These are phyloP conservation scores for Metschnikowia bowlesiae DNA, from an alignment of 805 yeast species.

Conservation along the genomic window DNA sequence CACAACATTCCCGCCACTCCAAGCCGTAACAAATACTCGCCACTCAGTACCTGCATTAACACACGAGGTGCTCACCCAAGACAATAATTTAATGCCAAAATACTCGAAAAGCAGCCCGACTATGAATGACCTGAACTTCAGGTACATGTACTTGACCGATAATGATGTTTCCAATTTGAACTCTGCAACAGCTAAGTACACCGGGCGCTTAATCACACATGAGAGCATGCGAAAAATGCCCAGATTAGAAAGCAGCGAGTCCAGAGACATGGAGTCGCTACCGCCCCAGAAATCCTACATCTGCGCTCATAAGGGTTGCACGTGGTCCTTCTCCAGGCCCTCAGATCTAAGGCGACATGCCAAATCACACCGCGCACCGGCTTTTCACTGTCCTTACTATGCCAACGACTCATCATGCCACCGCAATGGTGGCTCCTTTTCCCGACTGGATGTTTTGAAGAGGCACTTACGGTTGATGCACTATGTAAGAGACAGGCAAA, in stretches of 20 bases:
- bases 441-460: conserved; percentile 68
- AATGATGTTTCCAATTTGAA: neutral
- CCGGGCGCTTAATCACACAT: neutral
- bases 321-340: conserved; percentile 67
- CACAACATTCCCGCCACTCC: neutral
- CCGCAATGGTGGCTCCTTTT: conserved; percentile 71
- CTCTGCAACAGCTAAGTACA: neutral
- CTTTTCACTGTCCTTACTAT: conserved; percentile 72
- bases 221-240: neutral
- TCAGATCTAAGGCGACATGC: conserved; percentile 67
- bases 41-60: neutral
- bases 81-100: neutral
- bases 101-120: neutral
- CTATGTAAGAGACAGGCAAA: conserved; percentile 47
- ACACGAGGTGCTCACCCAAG: neutral
- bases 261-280: neutral
- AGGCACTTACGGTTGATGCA: conserved; percentile 70
- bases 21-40: neutral
- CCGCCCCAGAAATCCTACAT: conserved; percentile 29
- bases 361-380: conserved; percentile 63
- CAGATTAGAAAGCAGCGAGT: neutral
- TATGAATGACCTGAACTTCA: neutral
- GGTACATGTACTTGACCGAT: conserved; percentile 2
- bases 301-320: conserved; percentile 45
- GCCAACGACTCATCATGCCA: conserved; percentile 65